Base-by-base conservation (phyloP, 192 early-diverging fungal species). In the Physocladia obscura region DNA sequence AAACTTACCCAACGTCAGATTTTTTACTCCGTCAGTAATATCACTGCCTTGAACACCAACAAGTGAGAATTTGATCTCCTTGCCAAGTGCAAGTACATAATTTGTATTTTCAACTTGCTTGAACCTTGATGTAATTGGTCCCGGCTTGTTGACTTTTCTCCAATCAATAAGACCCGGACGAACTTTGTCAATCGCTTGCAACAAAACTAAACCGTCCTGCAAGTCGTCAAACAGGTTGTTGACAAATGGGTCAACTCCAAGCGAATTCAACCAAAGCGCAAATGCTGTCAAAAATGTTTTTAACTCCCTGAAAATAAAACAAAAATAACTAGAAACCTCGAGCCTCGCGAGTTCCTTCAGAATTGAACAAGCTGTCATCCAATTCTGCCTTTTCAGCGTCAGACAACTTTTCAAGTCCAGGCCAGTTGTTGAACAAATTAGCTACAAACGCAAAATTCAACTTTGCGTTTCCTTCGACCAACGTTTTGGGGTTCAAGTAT, bases 361-460 rank as follows among this genome's bases (percentile, higher is more conserved):
- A 84, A 72, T 88, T 86, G 77, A 92, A 92, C 47, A 86, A 62
- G 57, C 71, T 74, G 44, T 84, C 82, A 54, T 98, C 96, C 56
- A 99, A 83, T 71, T 94, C 90, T 49, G 94, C 94, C 63, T 89
- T 89, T 64, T 99, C 97, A 62, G 77, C 79, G 73, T 97, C 93
- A 47, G 88, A 85, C 59, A 99, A 86, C 68, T 93, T 92, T 62
- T 87, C 94, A 34, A 99, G 80, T 58, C 96, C 93, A 55, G 97
- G 97, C 77, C 95, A 90, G 38, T 89, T 97, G 86, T 99, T 99
- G 86, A 99, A 99, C 64, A 99, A 78, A 74, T 96, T 87, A 36
- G 97, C 97, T 49, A 97, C 94, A 77, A 98, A 98, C n/a, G 97
- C 97, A 80, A 99, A 88, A 81, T 99, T 99, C 56, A 99, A 89